Conservation (phyloP, 345 rosid genomes). For the Angophora floribunda region DNA sequence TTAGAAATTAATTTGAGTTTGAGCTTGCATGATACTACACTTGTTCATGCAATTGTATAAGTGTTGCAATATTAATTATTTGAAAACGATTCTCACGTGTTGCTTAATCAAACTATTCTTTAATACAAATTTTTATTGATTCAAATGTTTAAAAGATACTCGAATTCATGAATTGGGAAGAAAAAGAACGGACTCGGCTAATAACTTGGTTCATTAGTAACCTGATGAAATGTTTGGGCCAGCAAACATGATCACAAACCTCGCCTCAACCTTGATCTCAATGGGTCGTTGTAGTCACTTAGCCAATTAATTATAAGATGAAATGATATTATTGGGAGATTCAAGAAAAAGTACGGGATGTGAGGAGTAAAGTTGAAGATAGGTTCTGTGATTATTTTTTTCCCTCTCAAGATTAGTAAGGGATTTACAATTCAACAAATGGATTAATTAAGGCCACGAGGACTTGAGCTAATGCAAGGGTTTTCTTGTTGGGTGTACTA, state of each 20-base stretch:
- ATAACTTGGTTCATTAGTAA: not conserved
- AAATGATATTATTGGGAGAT: not conserved
- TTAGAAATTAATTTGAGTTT: not conserved
- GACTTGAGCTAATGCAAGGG: not conserved
- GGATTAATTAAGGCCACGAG: not conserved
- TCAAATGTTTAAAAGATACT: not conserved
- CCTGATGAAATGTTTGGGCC: not conserved
- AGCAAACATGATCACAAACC: rapidly evolving
- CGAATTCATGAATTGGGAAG: not conserved
- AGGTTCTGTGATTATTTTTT: not conserved
- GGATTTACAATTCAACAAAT: not conserved
- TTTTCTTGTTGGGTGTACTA: not conserved
- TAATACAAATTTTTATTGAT: not conserved
- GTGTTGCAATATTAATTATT: not conserved
- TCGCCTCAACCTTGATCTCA: not conserved
- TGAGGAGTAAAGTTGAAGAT: not conserved
- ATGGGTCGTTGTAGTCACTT: not conserved
- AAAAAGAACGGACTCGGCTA: not conserved
- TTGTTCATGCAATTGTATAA: rapidly evolving
- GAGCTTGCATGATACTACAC: not conserved
- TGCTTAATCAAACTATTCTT: rapidly evolving
- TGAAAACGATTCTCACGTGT: not conserved
- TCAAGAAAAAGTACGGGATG: not conserved
- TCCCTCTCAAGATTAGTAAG: not conserved
- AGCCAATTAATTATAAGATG: rapidly evolving